Conservation (phyloP, 2,329 filamentous ascomycete genomes). For the Alternaria gaisen region DNA sequence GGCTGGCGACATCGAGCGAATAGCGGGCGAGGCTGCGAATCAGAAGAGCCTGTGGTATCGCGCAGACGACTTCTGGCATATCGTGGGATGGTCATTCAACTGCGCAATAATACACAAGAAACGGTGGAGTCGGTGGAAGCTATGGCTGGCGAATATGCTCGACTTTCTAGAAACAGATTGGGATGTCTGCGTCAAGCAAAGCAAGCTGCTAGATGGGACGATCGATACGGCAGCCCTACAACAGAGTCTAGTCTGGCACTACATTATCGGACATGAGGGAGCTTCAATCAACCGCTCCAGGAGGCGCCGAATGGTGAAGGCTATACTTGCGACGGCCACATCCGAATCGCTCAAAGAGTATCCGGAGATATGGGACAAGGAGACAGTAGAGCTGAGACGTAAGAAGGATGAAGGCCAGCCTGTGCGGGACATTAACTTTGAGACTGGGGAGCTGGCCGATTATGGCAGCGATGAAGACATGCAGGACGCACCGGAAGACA, state of each 20-base stretch:
- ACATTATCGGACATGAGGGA: constrained; percentile 57
- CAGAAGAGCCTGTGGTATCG: constrained; percentile 74
- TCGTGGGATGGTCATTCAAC: constrained; percentile 91
- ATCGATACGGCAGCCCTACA: constrained; percentile 47
- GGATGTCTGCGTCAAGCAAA: constrained; percentile 59
- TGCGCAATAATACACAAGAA: constrained; percentile 77
- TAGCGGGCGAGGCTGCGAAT: constrained; percentile 63
- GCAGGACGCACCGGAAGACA: constrained; percentile 26
- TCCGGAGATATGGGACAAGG: constrained; percentile 72
- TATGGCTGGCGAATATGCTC: constrained; percentile 82
- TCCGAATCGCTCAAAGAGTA: constrained; percentile 64
- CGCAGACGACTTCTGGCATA: constrained; percentile 89
- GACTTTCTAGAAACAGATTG: constrained; percentile 79
- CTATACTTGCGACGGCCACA: constrained; percentile 72
- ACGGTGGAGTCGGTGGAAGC: constrained; percentile 82
- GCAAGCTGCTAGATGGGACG: constrained; percentile 20
- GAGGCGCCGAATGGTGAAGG: constrained; percentile 67
- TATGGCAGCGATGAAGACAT: constrained; percentile 54
- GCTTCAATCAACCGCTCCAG: constrained; percentile 48
- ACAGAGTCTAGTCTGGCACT: constrained; percentile 69
- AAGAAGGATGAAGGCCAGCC: constrained; percentile 63
- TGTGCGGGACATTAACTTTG: constrained; percentile 66
- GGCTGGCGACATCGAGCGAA: constrained; percentile 52
- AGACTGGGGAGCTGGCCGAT: constrained; percentile 65
- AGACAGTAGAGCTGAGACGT: constrained; percentile 62